A percentile compares a stretch with the other conserved stretches of the same genome.
These are phyloP conservation scores for Pisolithus thermaeus DNA, from an alignment of 1,284 basidiomycete species.

Conservation along the genomic window DNA sequence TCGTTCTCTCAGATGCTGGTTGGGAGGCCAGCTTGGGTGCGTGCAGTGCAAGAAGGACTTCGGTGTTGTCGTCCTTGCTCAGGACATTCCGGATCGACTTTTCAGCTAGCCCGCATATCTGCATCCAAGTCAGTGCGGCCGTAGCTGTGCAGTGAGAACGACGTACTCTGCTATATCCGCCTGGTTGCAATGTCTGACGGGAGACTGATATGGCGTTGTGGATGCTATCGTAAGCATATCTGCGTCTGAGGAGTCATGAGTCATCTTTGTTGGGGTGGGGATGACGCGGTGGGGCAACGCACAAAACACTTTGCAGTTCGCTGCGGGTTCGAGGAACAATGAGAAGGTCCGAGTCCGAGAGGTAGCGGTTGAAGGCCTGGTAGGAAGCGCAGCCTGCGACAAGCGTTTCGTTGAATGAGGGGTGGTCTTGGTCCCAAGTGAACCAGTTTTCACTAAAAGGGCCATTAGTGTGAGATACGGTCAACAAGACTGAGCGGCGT, in stretches of 20 bases:
- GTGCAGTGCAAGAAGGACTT: conserved; percentile 60
- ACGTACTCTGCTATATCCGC: conserved; percentile 65
- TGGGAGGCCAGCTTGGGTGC: conserved; percentile 7
- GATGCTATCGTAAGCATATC: conserved; percentile 72
- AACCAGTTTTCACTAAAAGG: conserved; percentile 54
- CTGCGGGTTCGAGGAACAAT: conserved; percentile 55
- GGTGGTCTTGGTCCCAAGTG: conserved; percentile 61
- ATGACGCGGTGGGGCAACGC: neutral
- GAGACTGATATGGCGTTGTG: conserved; percentile 72
- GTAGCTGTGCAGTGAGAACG: neutral
- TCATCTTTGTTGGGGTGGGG: conserved; percentile 5
- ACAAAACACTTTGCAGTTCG: conserved; percentile 71
- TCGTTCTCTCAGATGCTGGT: conserved; percentile 13
- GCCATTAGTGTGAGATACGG: conserved; percentile 1
- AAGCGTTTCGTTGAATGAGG: conserved; percentile 64
- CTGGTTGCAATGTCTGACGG: conserved; percentile 55
- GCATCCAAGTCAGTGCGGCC: neutral
- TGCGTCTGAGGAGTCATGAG: conserved; percentile 38
- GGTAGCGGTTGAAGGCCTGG: conserved; percentile 54
- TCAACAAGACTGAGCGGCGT: conserved; percentile 24
- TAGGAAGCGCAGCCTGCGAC: conserved; percentile 66
- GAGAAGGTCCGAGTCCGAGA: conserved; percentile 60
- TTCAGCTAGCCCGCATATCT: conserved; percentile 68
- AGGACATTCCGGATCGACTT: conserved; percentile 64
- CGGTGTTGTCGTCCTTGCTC: conserved; percentile 58